A percentile compares a stretch with the other conserved stretches of the same genome.
Conservation (phyloP, 2,329 filamentous ascomycete genomes). For the Exophiala phaeomuriformis region DNA sequence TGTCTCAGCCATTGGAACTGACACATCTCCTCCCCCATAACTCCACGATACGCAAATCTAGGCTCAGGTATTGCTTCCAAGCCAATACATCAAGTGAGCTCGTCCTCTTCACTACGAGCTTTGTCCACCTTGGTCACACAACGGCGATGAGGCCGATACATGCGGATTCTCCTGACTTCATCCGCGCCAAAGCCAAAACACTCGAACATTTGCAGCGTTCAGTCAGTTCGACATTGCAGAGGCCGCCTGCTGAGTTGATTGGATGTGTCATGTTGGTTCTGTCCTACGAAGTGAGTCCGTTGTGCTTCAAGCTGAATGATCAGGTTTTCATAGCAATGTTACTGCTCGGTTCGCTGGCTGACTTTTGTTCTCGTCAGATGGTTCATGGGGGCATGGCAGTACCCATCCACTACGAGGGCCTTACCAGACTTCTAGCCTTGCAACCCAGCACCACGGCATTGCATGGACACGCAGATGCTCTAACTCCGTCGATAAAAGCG, state of each 20-base stretch:
- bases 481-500: slow-evolving; percentile 2
- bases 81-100: slow-evolving; percentile 1
- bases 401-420: slow-evolving; percentile 3
- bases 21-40: neutral
- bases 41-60: neutral
- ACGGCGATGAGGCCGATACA: slow-evolving; percentile 2
- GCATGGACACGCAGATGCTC: neutral
- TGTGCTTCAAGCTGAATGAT: neutral
- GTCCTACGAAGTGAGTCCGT: slow-evolving; percentile 4
- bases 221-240: neutral
- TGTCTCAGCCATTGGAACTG: slow-evolving; percentile 8
- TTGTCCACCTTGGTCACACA: slow-evolving; percentile 7
- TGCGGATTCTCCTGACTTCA: slow-evolving; percentile 2
- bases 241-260: neutral
- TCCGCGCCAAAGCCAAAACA: slow-evolving; percentile 3
- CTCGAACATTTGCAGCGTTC: slow-evolving; percentile 2
- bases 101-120: slow-evolving; percentile 4
- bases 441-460: neutral
- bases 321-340: neutral
- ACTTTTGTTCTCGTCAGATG: neutral
- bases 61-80: slow-evolving; percentile 1
- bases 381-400: slow-evolving; percentile 2
- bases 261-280: slow-evolving; percentile 4
- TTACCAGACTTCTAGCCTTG: slow-evolving; percentile 2
- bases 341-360: neutral